Percentiles rank a stretch among this genome's conserved stretches.
Evolutionary conservation across 2,329 filamentous ascomycete species (phyloP).

Genomic region (Gaeumannomyces sp.): DNA sequence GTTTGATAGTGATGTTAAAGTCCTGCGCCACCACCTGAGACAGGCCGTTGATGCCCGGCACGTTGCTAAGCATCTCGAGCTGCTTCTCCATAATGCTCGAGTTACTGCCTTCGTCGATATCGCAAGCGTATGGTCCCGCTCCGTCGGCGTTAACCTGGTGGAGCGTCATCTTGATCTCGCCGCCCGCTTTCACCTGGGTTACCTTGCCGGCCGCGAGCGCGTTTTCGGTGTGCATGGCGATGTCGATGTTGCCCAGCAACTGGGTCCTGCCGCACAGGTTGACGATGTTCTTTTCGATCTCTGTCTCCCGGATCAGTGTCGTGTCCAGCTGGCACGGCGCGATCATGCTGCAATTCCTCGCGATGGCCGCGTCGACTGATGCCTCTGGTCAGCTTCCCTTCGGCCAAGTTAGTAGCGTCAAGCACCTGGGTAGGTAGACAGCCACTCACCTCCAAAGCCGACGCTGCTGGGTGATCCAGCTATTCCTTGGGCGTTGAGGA

Average conservation of each 20-base stretch:
- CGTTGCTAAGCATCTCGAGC: conserved; percentile 37
- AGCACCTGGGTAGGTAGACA: conserved; percentile 39
- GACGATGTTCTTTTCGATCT: conserved; percentile 44
- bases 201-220: conserved; percentile 38
- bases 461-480: conserved; percentile 14
- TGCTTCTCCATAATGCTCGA: conserved; percentile 40
- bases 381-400: no score
- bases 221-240: conserved; percentile 49
- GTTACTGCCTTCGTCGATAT: conserved; percentile 42
- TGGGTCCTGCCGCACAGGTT: conserved; percentile 55
- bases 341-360: conserved; percentile 24
- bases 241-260: conserved; percentile 54
- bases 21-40: conserved; percentile 17
- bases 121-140: conserved; percentile 48
- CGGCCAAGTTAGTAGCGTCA: no score
- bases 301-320: conserved; percentile 53
- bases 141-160: conserved; percentile 51
- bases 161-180: conserved; percentile 38
- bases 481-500: conserved; percentile 16
- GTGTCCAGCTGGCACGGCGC: conserved; percentile 41
- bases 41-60: conserved; percentile 17
- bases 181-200: conserved; percentile 43
- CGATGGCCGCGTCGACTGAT: conserved; percentile 42
- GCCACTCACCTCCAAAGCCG: conserved; percentile 32
- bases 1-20: conserved; percentile 47